These are phyloP conservation scores for Fusarium globosum DNA, from an alignment of 2,329 filamentous ascomycete species.

Conservation along the genomic window DNA sequence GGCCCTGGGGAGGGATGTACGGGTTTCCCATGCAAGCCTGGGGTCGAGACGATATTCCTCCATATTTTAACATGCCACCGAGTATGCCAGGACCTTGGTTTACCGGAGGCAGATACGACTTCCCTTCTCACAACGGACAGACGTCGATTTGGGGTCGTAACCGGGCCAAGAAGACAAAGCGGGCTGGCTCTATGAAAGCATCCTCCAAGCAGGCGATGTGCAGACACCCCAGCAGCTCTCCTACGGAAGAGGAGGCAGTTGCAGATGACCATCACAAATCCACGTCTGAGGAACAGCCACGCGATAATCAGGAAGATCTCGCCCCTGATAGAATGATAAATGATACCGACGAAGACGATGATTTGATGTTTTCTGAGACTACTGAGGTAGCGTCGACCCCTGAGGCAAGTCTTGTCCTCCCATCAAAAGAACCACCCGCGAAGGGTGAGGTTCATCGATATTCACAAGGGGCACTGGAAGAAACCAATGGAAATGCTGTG, in stretches of 20 bases:
- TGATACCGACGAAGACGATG: constrained; percentile 43
- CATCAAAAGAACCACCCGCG: not conserved
- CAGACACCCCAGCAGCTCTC: not conserved
- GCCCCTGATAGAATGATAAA: constrained; percentile 7
- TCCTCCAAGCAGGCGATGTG: constrained; percentile 3
- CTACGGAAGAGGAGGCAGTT: not conserved
- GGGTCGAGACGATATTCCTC: constrained; percentile 37
- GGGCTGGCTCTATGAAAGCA: constrained; percentile 34
- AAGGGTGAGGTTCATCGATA: not conserved
- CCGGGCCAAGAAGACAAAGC: constrained; percentile 26
- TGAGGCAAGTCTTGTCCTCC: not conserved
- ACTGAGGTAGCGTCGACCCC: not conserved
- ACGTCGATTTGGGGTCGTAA: constrained; percentile 51
- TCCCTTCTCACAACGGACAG: constrained; percentile 45
- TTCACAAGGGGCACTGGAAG: not conserved
- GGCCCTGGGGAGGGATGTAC: constrained; percentile 28
- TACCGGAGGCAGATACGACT: constrained; percentile 47
- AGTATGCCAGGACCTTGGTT: constrained; percentile 24
- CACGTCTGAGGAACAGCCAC: not conserved
- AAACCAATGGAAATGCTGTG: not conserved
- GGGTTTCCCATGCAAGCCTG: constrained; percentile 24
- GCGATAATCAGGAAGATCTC: not conserved
- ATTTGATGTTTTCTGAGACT: constrained; percentile 26
- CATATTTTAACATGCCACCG: constrained; percentile 31
- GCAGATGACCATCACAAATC: not conserved